Evolutionary conservation across 2,329 filamentous ascomycete genomes (phyloP), one percentile per base, ranked within the genome.

Genomic region (Fusarium citri): DNA sequence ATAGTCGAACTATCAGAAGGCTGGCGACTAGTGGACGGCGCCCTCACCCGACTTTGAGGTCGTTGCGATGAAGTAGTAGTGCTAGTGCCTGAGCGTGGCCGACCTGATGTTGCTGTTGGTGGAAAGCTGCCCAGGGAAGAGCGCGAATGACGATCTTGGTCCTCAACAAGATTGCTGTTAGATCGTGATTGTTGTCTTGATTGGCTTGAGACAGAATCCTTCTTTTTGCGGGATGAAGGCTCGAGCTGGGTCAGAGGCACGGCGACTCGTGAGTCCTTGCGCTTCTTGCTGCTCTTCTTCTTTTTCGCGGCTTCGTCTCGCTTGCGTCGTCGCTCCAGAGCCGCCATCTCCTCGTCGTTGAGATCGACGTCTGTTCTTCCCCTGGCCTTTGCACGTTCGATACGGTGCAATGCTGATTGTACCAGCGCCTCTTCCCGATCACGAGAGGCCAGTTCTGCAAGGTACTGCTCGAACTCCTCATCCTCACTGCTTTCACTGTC

Each of bases 301-400:
- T 77, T 75, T 37, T 72, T 76, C 64, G 77, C 77, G 42, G 81
- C 78, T 55, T 83, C 81, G 34, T 83, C 83, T 71, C 90, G 88
- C 77, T 89, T 88, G 67, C 87, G 83, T 74, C 87, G 85, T 68
- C 89, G 88, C 77, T 95, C 91, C 72, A 97, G 85, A 48, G 94
- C 94, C 66, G 91, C 91, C 73, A 97, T 84, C 79, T 98, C 94
- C 56, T 92, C 89, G 75, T 90, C 88, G 72, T 87, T 94, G 68
- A 98, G 86, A 77, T 91, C 92, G 59, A 98, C 93, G 60, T 97
- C 92, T 46, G 86, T 84, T 79, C 91, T 91, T 68, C 94, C 94
- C 75, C 89, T 89, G 68, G 88, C 88, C 77, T 93, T 90, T 18
- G 94, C 94, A 70, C 89, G 88, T 69, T 90, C 88, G 76, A 98